Base-by-base conservation (phyloP, 2,329 filamentous ascomycete genomes). In the Penicillium corylophilum region DNA sequence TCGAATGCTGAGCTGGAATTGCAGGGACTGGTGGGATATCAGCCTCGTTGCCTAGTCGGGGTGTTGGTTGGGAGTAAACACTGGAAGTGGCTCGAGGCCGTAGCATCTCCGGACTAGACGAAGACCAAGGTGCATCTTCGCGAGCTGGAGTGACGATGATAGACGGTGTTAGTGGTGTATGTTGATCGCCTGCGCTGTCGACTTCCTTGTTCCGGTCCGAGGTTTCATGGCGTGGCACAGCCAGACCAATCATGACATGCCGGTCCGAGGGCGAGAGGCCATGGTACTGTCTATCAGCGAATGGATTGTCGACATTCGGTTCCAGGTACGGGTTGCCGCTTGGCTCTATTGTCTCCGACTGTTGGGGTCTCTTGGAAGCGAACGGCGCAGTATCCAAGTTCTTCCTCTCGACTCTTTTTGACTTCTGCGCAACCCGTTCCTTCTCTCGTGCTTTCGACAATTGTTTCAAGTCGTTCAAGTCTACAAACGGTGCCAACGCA, bases 121-220 rank as follows among this genome's bases (percentile, higher is more conserved):
- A 59, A 18, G 64, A 59, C 74, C 74, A 75, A 1, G 65, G 66
- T 4, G 64, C 63, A 38, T 71, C 66, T 22, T 75, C 72, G 35
- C 66, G 64, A 9, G 76, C 75, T 4, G 76, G 74, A 0, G 76
- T 79, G 15, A 79, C 64, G 15, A 78, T 59, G 39, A 78, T 78
- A 1, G 72, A 71, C 4, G 76, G 76, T 1, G 75, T 77, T 16
- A 68, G 64, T 1, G 75, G 74, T 2, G 73, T 74, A 12, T 59
- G 59, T 48, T 64, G 64, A 24, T 61, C 65, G 6, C 61, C 57
- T 24, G 63, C 56, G 53, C 64, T 64, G 29, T 72, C 66, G 13
- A 57, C 45, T 24, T 64, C 68, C 49, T 54, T 64, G 13, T 57
- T 28, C 22, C 53, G 56, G 20, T 63, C 55, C 1, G 57, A 53